Conservation (phyloP, 306 rosid genomes). For the Casuarina equisetifolia region DNA sequence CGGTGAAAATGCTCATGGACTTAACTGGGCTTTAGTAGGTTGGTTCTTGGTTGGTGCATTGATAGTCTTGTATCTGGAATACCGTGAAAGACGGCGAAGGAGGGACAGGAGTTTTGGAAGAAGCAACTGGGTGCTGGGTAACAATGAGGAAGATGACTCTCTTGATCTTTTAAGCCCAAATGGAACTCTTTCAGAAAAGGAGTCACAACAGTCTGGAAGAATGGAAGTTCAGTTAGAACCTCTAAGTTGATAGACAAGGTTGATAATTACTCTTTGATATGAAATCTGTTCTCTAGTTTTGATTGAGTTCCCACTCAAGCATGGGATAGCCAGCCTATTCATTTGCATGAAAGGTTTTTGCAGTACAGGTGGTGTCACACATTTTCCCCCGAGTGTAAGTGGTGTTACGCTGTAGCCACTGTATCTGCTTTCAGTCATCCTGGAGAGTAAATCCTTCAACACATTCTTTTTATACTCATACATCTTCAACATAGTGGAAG, state of each 20-base stretch:
- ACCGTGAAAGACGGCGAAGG: slow-evolving; percentile 41
- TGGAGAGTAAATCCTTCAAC: slow-evolving; percentile 12
- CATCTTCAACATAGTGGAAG: slow-evolving; percentile 20
- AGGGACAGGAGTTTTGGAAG: slow-evolving; percentile 51
- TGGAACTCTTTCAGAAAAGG: slow-evolving; percentile 43
- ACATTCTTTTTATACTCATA: slow-evolving; percentile 34
- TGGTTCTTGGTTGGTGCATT: slow-evolving; percentile 68
- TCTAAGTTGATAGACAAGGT: slow-evolving; percentile 53
- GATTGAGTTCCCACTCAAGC: slow-evolving; percentile 17
- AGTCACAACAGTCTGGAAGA: slow-evolving; percentile 45
- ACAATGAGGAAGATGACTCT: slow-evolving; percentile 75
- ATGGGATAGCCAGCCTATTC: slow-evolving; percentile 31
- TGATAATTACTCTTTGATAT: slow-evolving; percentile 7
- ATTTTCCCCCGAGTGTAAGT: background rate
- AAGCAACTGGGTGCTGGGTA: slow-evolving; percentile 90
- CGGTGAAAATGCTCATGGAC: slow-evolving; percentile 66
- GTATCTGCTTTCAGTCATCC: slow-evolving; percentile 9
- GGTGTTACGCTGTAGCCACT: background rate
- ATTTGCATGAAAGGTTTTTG: slow-evolving; percentile 30
- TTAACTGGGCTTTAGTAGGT: slow-evolving; percentile 61
- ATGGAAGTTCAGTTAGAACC: slow-evolving; percentile 97
- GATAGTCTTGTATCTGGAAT: slow-evolving; percentile 60
- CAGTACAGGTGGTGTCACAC: background rate
- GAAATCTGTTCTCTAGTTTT: slow-evolving; percentile 27
- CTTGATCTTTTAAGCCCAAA: slow-evolving; percentile 66